Percentiles rank a stretch among this genome's conserved stretches.
Conservation (phyloP, 257 asterid species). For the Nyctanthes arbortristis region DNA sequence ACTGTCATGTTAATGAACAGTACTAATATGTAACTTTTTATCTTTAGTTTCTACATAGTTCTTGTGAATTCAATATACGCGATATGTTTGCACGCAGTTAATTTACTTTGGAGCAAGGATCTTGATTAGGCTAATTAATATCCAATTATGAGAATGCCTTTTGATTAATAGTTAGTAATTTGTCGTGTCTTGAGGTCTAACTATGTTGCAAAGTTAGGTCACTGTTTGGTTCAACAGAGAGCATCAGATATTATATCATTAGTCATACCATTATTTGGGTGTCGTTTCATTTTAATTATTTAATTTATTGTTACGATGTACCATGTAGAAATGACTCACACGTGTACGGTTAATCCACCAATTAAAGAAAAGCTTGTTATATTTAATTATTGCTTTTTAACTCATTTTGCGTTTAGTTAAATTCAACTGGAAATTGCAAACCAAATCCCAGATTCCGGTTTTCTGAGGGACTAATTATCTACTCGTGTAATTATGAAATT, state of each 20-base stretch:
- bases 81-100: background rate
- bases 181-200: background rate
- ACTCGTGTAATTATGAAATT: too few species aligned
- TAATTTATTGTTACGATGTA: too few species aligned
- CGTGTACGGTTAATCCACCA: background rate
- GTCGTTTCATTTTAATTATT: background rate
- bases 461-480: too few species aligned
- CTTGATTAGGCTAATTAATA: background rate
- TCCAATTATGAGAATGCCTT: background rate
- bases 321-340: background rate
- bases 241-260: background rate
- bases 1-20: too few species aligned
- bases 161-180: too few species aligned
- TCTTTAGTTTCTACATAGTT: too few species aligned
- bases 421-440: too few species aligned
- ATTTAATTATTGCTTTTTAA: too few species aligned
- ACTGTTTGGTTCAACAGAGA: background rate
- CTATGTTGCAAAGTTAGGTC: slow-evolving; percentile 1
- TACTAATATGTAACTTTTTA: too few species aligned
- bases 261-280: background rate
- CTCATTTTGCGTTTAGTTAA: background rate
- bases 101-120: background rate
- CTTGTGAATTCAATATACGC: too few species aligned
- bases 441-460: too few species aligned
- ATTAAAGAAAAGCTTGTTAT: too few species aligned